Base-by-base conservation (phyloP, 345 rosid genomes). In the Geranium rotundifolium region DNA sequence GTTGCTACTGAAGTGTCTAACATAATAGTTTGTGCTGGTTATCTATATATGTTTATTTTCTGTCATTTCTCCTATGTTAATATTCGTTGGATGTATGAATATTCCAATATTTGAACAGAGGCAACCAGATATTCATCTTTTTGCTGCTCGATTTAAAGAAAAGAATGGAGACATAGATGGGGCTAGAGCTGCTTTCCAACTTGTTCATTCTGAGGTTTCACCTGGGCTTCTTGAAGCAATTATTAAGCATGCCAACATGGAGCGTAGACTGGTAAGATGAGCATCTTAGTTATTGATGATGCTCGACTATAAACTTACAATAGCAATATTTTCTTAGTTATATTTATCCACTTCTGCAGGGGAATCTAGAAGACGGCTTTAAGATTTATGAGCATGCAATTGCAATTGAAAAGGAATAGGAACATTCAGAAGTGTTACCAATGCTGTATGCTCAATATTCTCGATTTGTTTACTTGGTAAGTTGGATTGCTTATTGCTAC, bases 221-320 rank as follows among this genome's bases (percentile, higher is more conserved):
- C 99, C 99, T 17, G 99, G 95, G 61, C 87, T 95, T 65, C 73
- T 95, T 65, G 99, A 95, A 81, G 99, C 97, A 49, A 84, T 95
- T 73, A 79, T 81, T 23, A 90, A 88, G 76, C 99, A 95, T 74
- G 97, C 96, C 3, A 85, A 90, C 77, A 90, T 95, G 99, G 99
- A 95, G 74, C 70, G n/a, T 17, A 80, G 97, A 56, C 78, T 79
- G 80, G 97, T 90, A 81, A 66, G 87, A 54, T 52, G 50, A 50
- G 57, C 64, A 46, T 60, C 27, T 5, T 55, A 55, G 64, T 67
- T 61, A 17, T 23, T 77, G 15, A 59, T 63, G 19, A 61, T 71
- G 46, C 55, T 56, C 63, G 29, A 41, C 49, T 56, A 61, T 27
- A 62, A 9, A 30, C 14, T 54, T 34, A 60, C 66, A 15, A 49